phyloP scores from a whole-genome alignment of 768 basidiomycete genomes.

The Mrakia hoshinonis region DNA sequence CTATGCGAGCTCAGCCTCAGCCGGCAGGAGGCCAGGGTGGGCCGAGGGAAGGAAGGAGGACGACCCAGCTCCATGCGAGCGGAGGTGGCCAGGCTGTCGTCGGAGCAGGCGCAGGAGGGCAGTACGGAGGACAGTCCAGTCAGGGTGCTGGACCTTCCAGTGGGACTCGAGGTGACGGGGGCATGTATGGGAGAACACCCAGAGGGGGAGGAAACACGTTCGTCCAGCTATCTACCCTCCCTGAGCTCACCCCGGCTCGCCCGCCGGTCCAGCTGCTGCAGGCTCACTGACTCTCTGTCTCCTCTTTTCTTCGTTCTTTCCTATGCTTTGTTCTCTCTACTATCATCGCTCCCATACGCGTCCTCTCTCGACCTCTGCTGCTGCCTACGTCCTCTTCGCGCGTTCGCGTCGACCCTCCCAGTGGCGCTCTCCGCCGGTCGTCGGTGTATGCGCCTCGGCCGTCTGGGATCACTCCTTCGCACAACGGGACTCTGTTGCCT shows the following conservation, averaged over 20 bases:
- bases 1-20: constrained; percentile 21
- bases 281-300: not conserved
- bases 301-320: not conserved
- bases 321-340: not conserved
- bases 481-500: constrained; percentile 15
- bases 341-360: not conserved
- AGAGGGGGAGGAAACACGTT: constrained; percentile 27
- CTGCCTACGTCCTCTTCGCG: constrained; percentile 49
- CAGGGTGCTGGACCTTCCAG: not conserved
- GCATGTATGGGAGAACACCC: constrained; percentile 60
- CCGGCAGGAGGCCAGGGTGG: not conserved
- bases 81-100: not conserved
- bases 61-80: constrained; percentile 8
- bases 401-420: constrained; percentile 46
- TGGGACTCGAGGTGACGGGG: constrained; percentile 42
- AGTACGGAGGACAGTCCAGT: not conserved
- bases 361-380: constrained; percentile 17
- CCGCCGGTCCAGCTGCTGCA: too few species aligned
- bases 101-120: not conserved
- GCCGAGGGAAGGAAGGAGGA: constrained; percentile 17
- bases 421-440: constrained; percentile 26
- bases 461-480: constrained; percentile 45
- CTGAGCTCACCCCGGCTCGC: constrained; percentile 27
- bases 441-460: constrained; percentile 14
- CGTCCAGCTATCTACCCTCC: not conserved